phyloP scores from a whole-genome alignment of 1,139 yeast species.

The Debaryomyces udenii region DNA sequence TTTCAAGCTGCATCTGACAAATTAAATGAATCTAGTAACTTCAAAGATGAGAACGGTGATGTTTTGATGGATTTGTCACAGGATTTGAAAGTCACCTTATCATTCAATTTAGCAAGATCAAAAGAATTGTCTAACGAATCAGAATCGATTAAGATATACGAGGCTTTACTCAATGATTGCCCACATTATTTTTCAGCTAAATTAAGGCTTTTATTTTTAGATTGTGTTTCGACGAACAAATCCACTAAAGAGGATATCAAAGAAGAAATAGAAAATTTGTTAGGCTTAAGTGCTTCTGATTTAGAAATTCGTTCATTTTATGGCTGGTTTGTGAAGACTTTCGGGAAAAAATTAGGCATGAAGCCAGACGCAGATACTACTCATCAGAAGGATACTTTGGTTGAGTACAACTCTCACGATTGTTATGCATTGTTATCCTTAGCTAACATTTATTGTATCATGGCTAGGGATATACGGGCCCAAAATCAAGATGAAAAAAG shows the following conservation, averaged over 20 bases:
- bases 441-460: slow-evolving; percentile 81
- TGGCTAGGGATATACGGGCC: slow-evolving; percentile 76
- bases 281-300: slow-evolving; percentile 59
- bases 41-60: slow-evolving; percentile 30
- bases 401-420: slow-evolving; percentile 83
- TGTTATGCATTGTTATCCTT: slow-evolving; percentile 85
- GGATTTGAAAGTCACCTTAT: slow-evolving; percentile 50
- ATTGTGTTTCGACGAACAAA: slow-evolving; percentile 33
- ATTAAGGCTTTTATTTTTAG: slow-evolving; percentile 66
- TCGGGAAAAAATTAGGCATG: slow-evolving; percentile 57
- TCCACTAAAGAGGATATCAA: slow-evolving; percentile 49
- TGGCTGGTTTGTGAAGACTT: slow-evolving; percentile 81
- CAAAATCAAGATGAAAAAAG: slow-evolving; percentile 63
- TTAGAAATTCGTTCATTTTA: slow-evolving; percentile 87
- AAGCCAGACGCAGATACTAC: slow-evolving; percentile 68
- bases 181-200: slow-evolving; percentile 81
- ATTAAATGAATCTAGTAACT: slow-evolving; percentile 21
- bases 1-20: slow-evolving; percentile 54
- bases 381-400: slow-evolving; percentile 84
- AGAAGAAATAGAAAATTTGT: slow-evolving; percentile 55
- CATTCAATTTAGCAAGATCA: slow-evolving; percentile 66
- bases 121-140: slow-evolving; percentile 51
- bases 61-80: slow-evolving; percentile 27
- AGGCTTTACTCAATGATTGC: slow-evolving; percentile 53
- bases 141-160: slow-evolving; percentile 57